These are phyloP conservation scores for Hemisphaericaspora xylofermentans DNA, from an alignment of 1,139 yeast species.

Conservation along the genomic window DNA sequence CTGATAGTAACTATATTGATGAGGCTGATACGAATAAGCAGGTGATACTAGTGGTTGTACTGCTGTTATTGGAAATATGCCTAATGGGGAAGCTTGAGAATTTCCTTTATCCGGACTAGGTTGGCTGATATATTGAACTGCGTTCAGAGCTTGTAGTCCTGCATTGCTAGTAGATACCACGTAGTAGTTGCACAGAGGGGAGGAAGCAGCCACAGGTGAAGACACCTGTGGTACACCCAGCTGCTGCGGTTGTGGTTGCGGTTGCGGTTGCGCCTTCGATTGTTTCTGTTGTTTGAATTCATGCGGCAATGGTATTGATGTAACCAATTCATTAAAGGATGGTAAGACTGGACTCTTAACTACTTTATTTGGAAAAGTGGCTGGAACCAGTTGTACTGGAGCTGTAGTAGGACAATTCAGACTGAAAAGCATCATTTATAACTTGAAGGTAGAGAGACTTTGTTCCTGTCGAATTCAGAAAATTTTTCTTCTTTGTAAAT, in stretches of 20 bases:
- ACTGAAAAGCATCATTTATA: slow-evolving; percentile 3
- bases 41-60: slow-evolving; percentile 4
- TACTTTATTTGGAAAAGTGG: not conserved
- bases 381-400: not conserved
- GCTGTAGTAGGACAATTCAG: slow-evolving; percentile 2
- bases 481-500: no score
- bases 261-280: slow-evolving; percentile 2
- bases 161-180: not conserved
- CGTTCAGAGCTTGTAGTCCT: not conserved
- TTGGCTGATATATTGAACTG: not conserved
- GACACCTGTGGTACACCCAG: not conserved
- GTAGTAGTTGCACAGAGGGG: not conserved
- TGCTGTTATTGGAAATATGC: not conserved
- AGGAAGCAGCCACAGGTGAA: not conserved
- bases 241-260: not conserved
- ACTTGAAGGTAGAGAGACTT: not conserved
- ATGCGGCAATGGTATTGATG: slow-evolving; percentile 35
- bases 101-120: not conserved
- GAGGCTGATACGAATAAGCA: slow-evolving; percentile 5
- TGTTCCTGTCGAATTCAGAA: no score
- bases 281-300: slow-evolving; percentile 21
- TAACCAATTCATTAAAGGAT: slow-evolving; percentile 38
- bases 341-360: slow-evolving; percentile 24
- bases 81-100: slow-evolving; percentile 1
- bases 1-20: slow-evolving; percentile 5